Percentiles rank a stretch among this genome's conserved stretches.
Conservation (phyloP, 179 eudicot genomes). For the Drosera spatulata region DNA sequence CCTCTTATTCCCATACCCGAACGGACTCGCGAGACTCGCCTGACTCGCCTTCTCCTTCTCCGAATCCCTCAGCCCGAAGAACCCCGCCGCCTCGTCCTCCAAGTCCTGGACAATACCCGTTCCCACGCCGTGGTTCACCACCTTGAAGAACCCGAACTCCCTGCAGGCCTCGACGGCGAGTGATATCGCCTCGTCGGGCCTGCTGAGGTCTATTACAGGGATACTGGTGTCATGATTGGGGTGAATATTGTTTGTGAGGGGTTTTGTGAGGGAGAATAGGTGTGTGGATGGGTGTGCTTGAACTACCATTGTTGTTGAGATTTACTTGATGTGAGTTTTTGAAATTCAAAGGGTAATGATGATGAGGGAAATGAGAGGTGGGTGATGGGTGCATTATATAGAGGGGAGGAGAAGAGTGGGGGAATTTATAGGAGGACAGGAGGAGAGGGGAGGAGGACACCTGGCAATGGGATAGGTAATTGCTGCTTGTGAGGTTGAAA, state of each 20-base stretch:
- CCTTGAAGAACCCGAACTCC: slow-evolving; percentile 51
- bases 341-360: too few species aligned
- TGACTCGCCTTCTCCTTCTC: slow-evolving; percentile 29
- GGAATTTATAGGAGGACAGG: too few species aligned
- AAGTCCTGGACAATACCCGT: slow-evolving; percentile 17
- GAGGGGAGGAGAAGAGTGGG: too few species aligned
- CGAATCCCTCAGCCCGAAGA: slow-evolving; percentile 21
- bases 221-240: slow-evolving; percentile 5
- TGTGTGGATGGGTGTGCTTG: not conserved
- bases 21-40: slow-evolving; percentile 20
- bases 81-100: slow-evolving; percentile 28
- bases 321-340: too few species aligned
- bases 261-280: slow-evolving; percentile 4
- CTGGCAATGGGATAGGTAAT: too few species aligned
- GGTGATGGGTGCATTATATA: too few species aligned
- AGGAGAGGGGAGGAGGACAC: too few species aligned
- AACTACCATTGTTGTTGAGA: too few species aligned
- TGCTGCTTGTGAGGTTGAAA: too few species aligned
- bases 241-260: slow-evolving; percentile 1
- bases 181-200: slow-evolving; percentile 19
- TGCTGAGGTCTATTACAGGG: slow-evolving; percentile 30
- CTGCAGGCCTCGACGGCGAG: slow-evolving; percentile 38
- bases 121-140: slow-evolving; percentile 44
- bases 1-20: slow-evolving; percentile 30
- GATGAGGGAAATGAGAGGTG: too few species aligned